phyloP scores from a whole-genome alignment of 169 alveolate species.

The Plasmodium malariae region DNA sequence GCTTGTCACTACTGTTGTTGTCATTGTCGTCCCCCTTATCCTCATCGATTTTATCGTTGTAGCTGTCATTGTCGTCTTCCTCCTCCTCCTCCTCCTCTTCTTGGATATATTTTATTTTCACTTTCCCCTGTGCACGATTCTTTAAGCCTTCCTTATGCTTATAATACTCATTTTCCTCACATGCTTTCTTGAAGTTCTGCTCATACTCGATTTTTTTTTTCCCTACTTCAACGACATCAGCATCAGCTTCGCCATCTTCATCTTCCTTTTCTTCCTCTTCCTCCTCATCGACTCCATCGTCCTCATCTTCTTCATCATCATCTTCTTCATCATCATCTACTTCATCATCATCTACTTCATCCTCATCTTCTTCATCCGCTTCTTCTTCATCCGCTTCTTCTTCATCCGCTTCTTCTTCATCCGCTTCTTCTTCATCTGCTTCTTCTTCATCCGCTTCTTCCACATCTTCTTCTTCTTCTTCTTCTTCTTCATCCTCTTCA shows the following conservation, averaged over 20 bases:
- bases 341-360: not conserved
- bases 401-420: not conserved
- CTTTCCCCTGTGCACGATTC: too few relatives aligned
- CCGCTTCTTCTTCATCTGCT: not conserved
- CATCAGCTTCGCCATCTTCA: not conserved
- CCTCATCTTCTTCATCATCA: not conserved
- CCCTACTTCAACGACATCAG: not conserved
- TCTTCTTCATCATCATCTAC: not conserved
- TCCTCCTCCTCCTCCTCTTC: not conserved
- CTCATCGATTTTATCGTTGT: not conserved
- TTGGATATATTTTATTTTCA: not conserved
- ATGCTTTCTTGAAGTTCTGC: not conserved
- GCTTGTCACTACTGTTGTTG: too few relatives aligned
- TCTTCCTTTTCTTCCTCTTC: not conserved
- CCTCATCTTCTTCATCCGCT: not conserved
- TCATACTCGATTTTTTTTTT: not conserved
- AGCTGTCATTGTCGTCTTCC: not conserved
- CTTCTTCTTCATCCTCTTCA: slow-evolving; percentile 11
- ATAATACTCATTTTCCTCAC: not conserved
- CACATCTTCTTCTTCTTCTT: slow-evolving; percentile 15
- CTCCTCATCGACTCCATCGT: not conserved
- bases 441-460: slow-evolving; percentile 9
- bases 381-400: slow-evolving; percentile 11
- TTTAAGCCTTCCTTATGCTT: too few relatives aligned
- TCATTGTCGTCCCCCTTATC: not conserved